Percentiles rank a stretch among this genome's conserved stretches.
Conservation (phyloP, 2,329 filamentous ascomycete genomes). For the Elsinoe fawcettii region DNA sequence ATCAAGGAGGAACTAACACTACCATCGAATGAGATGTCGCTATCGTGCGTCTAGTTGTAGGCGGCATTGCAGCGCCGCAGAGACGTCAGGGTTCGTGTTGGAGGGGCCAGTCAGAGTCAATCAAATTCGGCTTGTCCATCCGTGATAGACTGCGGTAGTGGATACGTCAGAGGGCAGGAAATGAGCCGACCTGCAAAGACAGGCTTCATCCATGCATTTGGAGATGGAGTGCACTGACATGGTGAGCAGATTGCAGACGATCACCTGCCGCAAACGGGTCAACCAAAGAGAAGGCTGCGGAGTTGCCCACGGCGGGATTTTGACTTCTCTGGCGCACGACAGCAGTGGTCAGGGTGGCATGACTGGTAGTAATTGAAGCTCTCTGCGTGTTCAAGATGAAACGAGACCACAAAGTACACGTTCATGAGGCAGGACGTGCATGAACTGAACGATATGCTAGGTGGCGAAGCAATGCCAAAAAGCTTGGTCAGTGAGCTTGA, state of each 20-base stretch:
- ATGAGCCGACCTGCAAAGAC: background rate
- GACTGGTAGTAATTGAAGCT: no score
- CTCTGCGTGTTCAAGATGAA: no score
- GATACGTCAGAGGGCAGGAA: slow-evolving; percentile 1
- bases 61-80: background rate
- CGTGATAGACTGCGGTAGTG: background rate
- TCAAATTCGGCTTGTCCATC: background rate
- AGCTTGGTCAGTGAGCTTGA: slow-evolving; percentile 5
- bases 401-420: no score
- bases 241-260: background rate
- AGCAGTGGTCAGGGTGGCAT: no score
- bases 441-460: background rate
- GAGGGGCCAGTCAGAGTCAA: background rate
- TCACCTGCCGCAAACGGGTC: background rate
- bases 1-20: slow-evolving; percentile 3
- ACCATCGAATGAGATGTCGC: background rate
- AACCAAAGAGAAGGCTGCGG: background rate
- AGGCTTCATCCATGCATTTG: background rate
- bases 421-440: no score
- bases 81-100: background rate
- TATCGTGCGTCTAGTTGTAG: background rate
- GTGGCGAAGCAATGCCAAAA: slow-evolving; percentile 13
- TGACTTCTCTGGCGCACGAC: no score
- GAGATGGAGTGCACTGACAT: slow-evolving; percentile 1
- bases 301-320: background rate